phyloP scores from a whole-genome alignment of 2,329 filamentous ascomycete species.

The Sclerotinia glacialis region DNA sequence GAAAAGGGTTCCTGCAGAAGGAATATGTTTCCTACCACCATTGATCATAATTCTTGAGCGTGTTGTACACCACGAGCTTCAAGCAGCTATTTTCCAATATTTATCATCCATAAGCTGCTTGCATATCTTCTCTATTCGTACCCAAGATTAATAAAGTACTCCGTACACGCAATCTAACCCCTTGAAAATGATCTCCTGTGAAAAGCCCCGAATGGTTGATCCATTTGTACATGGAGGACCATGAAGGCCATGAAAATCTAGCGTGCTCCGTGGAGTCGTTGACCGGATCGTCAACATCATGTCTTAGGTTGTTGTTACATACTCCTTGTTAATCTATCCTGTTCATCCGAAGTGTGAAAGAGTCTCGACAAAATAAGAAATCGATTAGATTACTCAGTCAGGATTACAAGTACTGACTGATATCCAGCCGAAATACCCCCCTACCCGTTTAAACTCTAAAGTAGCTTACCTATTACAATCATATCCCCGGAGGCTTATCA shows the following conservation, averaged over 20 bases:
- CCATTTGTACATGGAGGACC: background rate
- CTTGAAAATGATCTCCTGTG: constrained; percentile 16
- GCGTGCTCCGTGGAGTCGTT: constrained; percentile 14
- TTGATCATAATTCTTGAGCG: constrained; percentile 12
- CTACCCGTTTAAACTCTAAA: background rate
- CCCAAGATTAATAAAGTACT: background rate
- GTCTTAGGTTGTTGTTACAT: background rate
- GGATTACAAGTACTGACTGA: too few species aligned
- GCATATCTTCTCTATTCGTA: background rate
- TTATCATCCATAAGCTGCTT: background rate
- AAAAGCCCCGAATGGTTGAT: constrained; percentile 10
- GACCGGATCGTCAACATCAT: background rate
- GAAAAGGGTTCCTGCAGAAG: constrained; percentile 16
- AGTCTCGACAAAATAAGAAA: background rate
- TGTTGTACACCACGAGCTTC: background rate
- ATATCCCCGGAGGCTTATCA: constrained; percentile 3
- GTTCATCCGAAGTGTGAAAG: constrained; percentile 9
- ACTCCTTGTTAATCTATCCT: background rate
- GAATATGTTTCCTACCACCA: constrained; percentile 7
- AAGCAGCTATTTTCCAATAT: background rate
- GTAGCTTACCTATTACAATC: background rate
- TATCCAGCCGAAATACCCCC: constrained; percentile 3
- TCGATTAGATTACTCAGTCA: background rate
- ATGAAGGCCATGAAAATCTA: constrained; percentile 18
- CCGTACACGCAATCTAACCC: background rate